A percentile compares a stretch with the other conserved stretches of the same genome.
Evolutionary conservation across 2,329 filamentous ascomycete species (phyloP).

Genomic region (Colletotrichum coccodes): DNA sequence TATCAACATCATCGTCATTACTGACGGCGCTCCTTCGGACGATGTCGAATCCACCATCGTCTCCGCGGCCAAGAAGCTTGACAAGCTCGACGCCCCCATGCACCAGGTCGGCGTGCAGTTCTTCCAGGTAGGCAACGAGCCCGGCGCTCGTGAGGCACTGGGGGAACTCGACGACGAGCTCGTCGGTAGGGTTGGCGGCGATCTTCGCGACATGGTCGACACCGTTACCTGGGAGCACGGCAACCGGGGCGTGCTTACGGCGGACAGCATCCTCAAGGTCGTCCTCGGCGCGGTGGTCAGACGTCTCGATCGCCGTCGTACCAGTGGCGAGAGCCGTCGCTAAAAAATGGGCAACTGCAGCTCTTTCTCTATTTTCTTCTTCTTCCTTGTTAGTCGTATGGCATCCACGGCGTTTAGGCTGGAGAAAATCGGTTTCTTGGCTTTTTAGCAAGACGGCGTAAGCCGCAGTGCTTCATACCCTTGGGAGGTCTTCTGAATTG

Average conservation of each 20-base stretch:
- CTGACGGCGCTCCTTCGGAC: conserved; percentile 85
- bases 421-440: not conserved
- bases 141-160: conserved; percentile 71
- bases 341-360: not conserved
- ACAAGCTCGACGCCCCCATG: conserved; percentile 73
- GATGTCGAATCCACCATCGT: conserved; percentile 80
- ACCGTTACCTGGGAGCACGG: conserved; percentile 77
- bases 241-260: conserved; percentile 62
- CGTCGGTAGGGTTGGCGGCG: conserved; percentile 59
- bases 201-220: conserved; percentile 89
- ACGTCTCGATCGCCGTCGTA: conserved; percentile 46
- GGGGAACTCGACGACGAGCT: conserved; percentile 81
- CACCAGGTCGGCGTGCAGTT: conserved; percentile 95
- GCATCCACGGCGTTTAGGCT: conserved; percentile 19
- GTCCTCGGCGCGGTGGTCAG: conserved; percentile 81
- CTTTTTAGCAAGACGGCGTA: not conserved
- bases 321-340: conserved; percentile 26
- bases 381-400: not conserved
- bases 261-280: conserved; percentile 80
- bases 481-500: not conserved
- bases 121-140: conserved; percentile 88
- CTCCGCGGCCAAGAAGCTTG: conserved; percentile 74
- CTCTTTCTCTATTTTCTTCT: not conserved
- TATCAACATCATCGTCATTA: conserved; percentile 92
- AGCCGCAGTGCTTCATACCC: conserved; percentile 15